Base-by-base conservation (phyloP, 2,329 filamentous ascomycete genomes). In the Ilyonectria robusta region DNA sequence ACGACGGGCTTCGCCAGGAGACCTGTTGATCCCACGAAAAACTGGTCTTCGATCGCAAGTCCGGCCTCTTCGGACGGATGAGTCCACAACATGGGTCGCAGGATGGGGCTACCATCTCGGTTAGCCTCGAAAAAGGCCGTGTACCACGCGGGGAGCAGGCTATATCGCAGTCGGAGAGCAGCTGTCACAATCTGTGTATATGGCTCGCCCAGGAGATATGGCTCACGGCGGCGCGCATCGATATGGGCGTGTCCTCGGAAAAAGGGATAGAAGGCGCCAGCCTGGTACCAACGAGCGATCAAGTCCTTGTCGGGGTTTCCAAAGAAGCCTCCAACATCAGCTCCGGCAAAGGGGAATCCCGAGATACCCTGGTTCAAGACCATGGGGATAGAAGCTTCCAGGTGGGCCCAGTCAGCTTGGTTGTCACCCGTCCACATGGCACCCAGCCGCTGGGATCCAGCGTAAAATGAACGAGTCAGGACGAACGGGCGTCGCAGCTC, bases 351-450 rank as follows among this genome's bases (percentile, higher is more conserved):
- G 11, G 96, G 96, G 81, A 93, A 98, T 8, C 96, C 96, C 1
- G 94, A 91, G 72, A 99, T 94, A 62, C 95, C 95, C 77, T 97
- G 93, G 80, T 93, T 96, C 46, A 99, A 85, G 26, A 97, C 86
- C 96, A 99, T 99, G 26, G 96, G 95, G 42, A 98, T 89, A 2
- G 94, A 93, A 1, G 91, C 93, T n/a, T 91, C 93, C 17, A 99
- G 88, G 77, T 98, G 95, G 19, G 91, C 90, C 96, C 96, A 99
- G 26, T 89, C 91, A 11, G 96, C 96, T 79, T 96, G 93, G 83
- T 99, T 99, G 79, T 99, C 96, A 67, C 96, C 96, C 21, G 96
- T 99, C 96, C 96, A 99, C 95, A 98, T 98, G 66, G 96, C 95
- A 70, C 94, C 94, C 47, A 94, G 84, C 63, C 95, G 91, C 82